Conservation (phyloP, 371 early-diverging fungal species). For the Capillidium rhysosporum region DNA sequence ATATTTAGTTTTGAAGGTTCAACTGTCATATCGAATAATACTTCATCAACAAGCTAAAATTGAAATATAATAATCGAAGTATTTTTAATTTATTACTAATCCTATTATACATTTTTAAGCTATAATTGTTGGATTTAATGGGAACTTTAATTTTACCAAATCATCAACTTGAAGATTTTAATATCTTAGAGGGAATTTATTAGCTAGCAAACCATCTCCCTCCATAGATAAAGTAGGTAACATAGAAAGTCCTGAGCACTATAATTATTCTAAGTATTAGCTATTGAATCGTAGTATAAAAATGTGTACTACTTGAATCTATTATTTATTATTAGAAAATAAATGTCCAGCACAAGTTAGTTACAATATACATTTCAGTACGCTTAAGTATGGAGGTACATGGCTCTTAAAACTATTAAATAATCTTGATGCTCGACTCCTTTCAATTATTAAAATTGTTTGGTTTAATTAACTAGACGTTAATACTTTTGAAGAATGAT, state of each 20-base stretch:
- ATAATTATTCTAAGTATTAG: no score
- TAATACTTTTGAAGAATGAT: no score
- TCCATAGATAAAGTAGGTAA: conserved; percentile 53
- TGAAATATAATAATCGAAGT: background rate
- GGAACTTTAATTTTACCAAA: conserved; percentile 49
- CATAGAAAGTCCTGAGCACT: conserved; percentile 77
- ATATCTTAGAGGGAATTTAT: conserved; percentile 31
- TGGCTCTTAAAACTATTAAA: no score
- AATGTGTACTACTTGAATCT: background rate
- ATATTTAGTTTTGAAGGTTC: conserved; percentile 26
- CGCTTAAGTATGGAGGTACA: no score
- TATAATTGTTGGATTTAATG: conserved; percentile 30
- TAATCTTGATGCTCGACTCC: no score
- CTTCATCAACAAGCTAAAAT: conserved; percentile 40
- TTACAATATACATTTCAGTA: no score
- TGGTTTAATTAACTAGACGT: no score
- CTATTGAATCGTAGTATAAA: no score
- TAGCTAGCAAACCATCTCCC: conserved; percentile 41
- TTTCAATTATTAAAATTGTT: no score
- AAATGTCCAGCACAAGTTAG: background rate
- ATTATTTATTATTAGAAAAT: background rate
- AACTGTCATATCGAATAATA: conserved; percentile 44
- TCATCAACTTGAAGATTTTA: conserved; percentile 37
- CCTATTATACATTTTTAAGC: conserved; percentile 64
- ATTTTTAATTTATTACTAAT: conserved; percentile 22